Conservation (phyloP, 305 asterid genomes). For the Petunia hybrid region DNA sequence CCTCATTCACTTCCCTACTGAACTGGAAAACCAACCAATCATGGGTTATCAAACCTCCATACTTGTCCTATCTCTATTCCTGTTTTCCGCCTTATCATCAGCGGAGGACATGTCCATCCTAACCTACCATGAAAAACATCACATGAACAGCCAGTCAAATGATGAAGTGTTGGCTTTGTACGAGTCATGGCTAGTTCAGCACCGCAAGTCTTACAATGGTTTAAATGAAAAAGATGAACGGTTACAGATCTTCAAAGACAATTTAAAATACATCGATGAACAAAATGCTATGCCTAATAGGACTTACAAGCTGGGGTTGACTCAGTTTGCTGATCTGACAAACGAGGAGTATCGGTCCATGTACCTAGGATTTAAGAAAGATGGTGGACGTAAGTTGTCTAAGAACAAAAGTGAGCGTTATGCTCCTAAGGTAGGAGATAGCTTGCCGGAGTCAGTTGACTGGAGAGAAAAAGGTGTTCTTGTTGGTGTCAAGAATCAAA, state of each 20-base stretch:
- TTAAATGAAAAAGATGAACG: constrained; percentile 78
- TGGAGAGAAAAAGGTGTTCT: constrained; percentile 89
- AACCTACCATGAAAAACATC: constrained; percentile 51
- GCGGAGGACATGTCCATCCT: constrained; percentile 82
- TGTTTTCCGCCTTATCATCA: constrained; percentile 33
- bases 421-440: constrained; percentile 56
- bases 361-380: constrained; percentile 59
- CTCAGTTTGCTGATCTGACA: constrained; percentile 84
- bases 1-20: too few species aligned
- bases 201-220: constrained; percentile 76
- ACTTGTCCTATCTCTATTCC: constrained; percentile 11
- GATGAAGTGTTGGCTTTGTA: constrained; percentile 59
- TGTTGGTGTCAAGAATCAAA: constrained; percentile 78
- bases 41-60: constrained; percentile 37
- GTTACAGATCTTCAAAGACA: constrained; percentile 80
- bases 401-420: constrained; percentile 59
- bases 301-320: constrained; percentile 74
- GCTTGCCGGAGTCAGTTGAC: constrained; percentile 81
- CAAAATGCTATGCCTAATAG: constrained; percentile 59
- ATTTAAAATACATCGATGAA: constrained; percentile 71
- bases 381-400: constrained; percentile 50
- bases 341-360: constrained; percentile 75
- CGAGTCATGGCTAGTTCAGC: constrained; percentile 84
- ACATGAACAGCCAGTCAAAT: constrained; percentile 33
- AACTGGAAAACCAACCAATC: background rate